Evolutionary conservation across 352 stramenopile genomes (phyloP).

Genomic region (Globisporangium okanoganense): DNA sequence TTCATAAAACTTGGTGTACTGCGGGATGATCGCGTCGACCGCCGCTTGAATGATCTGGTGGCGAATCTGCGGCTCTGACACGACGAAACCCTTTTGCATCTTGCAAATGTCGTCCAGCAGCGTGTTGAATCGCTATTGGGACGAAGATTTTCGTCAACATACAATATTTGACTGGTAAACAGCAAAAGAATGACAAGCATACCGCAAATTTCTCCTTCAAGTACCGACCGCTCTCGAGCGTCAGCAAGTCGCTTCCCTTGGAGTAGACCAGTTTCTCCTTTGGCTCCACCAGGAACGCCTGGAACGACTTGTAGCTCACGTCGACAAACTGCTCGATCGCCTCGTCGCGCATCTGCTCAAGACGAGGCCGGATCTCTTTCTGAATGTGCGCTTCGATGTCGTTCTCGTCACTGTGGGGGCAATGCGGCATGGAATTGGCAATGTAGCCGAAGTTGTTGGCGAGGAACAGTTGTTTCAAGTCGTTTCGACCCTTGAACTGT

Average conservation of each 20-base stretch:
- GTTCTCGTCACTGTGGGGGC: conserved; percentile 29
- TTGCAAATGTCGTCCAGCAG: conserved; percentile 67
- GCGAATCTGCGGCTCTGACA: conserved; percentile 84
- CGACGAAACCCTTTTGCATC: conserved; percentile 69
- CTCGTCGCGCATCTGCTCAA: conserved; percentile 82
- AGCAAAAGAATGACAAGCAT: conserved; percentile 1
- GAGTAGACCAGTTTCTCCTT: conserved; percentile 86
- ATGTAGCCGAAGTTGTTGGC: conserved; percentile 94
- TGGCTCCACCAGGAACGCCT: conserved; percentile 66
- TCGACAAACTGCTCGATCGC: conserved; percentile 83
- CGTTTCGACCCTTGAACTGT: conserved; percentile 47
- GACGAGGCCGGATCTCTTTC: conserved; percentile 71
- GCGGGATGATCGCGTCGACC: conserved; percentile 76
- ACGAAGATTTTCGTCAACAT: neutral
- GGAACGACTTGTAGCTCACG: conserved; percentile 66
- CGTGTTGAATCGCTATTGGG: conserved; percentile 62
- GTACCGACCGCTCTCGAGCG: conserved; percentile 85
- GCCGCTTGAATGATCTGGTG: conserved; percentile 85
- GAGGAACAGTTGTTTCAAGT: conserved; percentile 87
- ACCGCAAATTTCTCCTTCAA: conserved; percentile 92
- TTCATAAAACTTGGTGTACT: conserved; percentile 90
- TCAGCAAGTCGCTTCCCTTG: conserved; percentile 78
- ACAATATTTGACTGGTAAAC: too few species aligned
- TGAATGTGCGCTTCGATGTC: conserved; percentile 52
- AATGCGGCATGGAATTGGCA: conserved; percentile 67